Conservation (phyloP, 225 moss, liverwort and hornwort species). For the Thuidium tamariscinum region DNA sequence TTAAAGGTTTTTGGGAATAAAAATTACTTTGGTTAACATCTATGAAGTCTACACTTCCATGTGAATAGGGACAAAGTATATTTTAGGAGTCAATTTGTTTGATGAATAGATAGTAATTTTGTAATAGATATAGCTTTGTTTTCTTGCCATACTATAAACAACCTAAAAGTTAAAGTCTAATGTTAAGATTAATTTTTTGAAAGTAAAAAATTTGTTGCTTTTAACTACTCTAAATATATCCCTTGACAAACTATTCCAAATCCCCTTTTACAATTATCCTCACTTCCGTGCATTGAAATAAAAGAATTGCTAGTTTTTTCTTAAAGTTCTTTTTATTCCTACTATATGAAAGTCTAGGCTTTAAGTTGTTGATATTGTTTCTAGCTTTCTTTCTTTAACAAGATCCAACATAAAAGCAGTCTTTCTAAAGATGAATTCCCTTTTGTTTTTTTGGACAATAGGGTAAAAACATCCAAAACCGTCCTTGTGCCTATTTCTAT, state of each 20-base stretch:
- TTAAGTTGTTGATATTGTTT: neutral
- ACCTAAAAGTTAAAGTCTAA: neutral
- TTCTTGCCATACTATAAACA: neutral
- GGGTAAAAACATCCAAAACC: too few species aligned
- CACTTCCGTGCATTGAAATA: accelerated
- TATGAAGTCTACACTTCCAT: accelerated
- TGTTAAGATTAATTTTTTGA: accelerated
- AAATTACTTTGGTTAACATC: neutral
- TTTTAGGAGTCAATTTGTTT: neutral
- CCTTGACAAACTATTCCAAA: neutral
- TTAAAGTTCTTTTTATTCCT: accelerated
- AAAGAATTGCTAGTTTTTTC: accelerated
- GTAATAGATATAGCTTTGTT: neutral
- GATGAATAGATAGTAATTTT: accelerated
- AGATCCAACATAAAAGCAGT: neutral
- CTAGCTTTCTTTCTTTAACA: neutral
- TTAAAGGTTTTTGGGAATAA: accelerated
- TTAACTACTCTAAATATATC: too few species aligned
- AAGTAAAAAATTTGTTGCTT: too few species aligned
- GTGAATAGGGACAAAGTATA: accelerated
- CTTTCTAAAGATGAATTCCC: too few species aligned
- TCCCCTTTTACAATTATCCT: too few species aligned
- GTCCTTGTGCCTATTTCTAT: too few species aligned
- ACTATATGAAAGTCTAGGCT: accelerated
- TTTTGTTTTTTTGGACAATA: too few species aligned